Conservation (phyloP, 805 yeast genomes). For the Hanseniaspora occidentalis region DNA sequence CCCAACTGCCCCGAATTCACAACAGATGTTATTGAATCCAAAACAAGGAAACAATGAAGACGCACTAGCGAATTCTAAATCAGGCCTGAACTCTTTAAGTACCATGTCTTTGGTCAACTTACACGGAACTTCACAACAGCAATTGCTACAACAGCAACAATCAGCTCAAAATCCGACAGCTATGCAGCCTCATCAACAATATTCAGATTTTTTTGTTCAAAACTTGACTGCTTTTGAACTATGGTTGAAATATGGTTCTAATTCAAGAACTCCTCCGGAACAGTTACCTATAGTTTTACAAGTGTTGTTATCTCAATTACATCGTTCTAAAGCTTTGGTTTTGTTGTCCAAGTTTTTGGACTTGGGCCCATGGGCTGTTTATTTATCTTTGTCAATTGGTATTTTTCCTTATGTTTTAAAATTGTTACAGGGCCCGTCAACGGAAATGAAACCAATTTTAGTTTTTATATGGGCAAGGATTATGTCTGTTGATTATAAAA, state of each 20-base stretch:
- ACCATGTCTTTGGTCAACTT: slow-evolving; percentile 25
- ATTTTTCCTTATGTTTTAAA: slow-evolving; percentile 91
- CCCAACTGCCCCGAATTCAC: slow-evolving; percentile 20
- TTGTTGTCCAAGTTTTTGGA: slow-evolving; percentile 77
- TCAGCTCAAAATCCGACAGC: slow-evolving; percentile 13
- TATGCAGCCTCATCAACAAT: slow-evolving; percentile 41
- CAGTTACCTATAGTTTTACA: slow-evolving; percentile 91
- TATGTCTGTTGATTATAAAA: slow-evolving; percentile 85
- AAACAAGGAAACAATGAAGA: slow-evolving; percentile 14
- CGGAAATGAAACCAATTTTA: slow-evolving; percentile 83
- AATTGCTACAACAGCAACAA: slow-evolving; percentile 4
- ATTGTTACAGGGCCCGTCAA: slow-evolving; percentile 86
- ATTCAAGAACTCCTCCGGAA: slow-evolving; percentile 79
- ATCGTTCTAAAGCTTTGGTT: slow-evolving; percentile 78
- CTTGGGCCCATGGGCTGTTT: slow-evolving; percentile 96
- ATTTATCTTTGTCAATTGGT: slow-evolving; percentile 83
- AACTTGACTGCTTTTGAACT: slow-evolving; percentile 92
- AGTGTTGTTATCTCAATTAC: slow-evolving; percentile 86
- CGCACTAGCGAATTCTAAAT: slow-evolving; percentile 18
- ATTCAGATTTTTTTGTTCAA: slow-evolving; percentile 90
- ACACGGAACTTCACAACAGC: slow-evolving; percentile 9
- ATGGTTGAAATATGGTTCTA: slow-evolving; percentile 87
- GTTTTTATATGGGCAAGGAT: slow-evolving; percentile 97
- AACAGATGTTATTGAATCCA: slow-evolving; percentile 12
- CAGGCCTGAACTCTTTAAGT: slow-evolving; percentile 23